Evolutionary conservation across 2,329 filamentous ascomycete genomes (phyloP).

Genomic region (Myrmaecium sp.): DNA sequence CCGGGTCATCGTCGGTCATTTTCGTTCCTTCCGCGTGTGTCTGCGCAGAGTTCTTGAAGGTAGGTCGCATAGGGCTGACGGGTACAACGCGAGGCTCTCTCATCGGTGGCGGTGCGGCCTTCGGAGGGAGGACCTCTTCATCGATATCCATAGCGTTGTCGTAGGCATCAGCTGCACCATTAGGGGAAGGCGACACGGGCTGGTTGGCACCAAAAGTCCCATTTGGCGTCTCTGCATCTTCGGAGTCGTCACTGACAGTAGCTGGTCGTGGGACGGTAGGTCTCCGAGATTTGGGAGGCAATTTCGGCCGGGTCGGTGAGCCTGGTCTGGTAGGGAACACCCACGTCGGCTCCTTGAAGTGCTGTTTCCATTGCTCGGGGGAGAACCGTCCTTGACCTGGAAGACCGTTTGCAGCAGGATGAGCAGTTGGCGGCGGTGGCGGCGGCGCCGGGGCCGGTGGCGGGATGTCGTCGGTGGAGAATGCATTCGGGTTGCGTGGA

Average conservation of each 20-base stretch:
- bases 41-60: conserved; percentile 2
- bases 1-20: neutral
- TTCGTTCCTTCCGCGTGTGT: conserved; percentile 1
- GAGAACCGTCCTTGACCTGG: too few relatives aligned
- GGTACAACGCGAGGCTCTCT: conserved; percentile 14
- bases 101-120: conserved; percentile 5
- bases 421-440: conserved; percentile 10
- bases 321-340: conserved; percentile 8
- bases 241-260: conserved; percentile 13
- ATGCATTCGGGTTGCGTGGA: too few relatives aligned
- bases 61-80: conserved; percentile 11
- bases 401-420: too few relatives aligned
- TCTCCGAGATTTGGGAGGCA: conserved; percentile 10
- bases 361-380: conserved; percentile 25
- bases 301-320: conserved; percentile 14
- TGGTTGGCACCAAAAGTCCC: too few relatives aligned
- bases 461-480: conserved; percentile 6
- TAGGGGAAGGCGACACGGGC: too few relatives aligned
- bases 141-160: conserved; percentile 33
- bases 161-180: conserved; percentile 2
- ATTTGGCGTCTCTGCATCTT: conserved; percentile 12
- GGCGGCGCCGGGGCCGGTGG: conserved; percentile 9
- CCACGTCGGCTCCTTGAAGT: conserved; percentile 27
- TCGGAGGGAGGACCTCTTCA: conserved; percentile 5
- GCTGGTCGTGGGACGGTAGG: conserved; percentile 14